These are phyloP conservation scores for Pezicula carpinea DNA, from an alignment of 2,329 filamentous ascomycete genomes.

Conservation along the genomic window DNA sequence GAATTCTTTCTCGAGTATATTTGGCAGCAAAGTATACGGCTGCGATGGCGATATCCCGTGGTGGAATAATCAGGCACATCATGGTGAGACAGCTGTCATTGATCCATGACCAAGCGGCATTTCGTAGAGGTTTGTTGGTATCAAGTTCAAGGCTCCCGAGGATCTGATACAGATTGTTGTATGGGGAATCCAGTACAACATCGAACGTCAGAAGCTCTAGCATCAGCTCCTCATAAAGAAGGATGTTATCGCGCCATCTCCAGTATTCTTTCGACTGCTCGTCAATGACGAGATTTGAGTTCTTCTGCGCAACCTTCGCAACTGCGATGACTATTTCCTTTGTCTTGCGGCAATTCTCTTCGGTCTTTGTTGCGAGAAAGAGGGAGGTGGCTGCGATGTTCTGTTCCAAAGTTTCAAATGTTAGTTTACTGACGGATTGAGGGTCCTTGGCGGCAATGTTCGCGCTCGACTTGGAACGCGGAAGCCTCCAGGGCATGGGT, in stretches of 20 bases:
- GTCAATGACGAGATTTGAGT: constrained; percentile 82
- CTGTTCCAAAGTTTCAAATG: constrained; percentile 33
- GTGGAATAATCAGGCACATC: constrained; percentile 75
- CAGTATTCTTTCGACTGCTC: constrained; percentile 98
- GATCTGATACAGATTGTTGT: constrained; percentile 77
- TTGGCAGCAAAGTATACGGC: constrained; percentile 83
- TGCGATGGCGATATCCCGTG: constrained; percentile 76
- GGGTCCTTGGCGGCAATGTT: constrained; percentile 1
- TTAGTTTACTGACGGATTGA: constrained; percentile 9
- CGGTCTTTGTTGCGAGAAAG: constrained; percentile 94
- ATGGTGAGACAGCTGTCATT: constrained; percentile 86
- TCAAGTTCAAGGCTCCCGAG: constrained; percentile 68
- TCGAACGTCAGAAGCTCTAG: constrained; percentile 93
- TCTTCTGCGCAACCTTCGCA: constrained; percentile 92
- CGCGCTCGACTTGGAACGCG: constrained; percentile 6
- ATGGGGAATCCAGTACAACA: constrained; percentile 82
- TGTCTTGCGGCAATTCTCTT: constrained; percentile 95
- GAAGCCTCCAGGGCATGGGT: constrained; percentile 7
- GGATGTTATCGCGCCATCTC: constrained; percentile 92
- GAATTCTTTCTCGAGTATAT: constrained; percentile 67
- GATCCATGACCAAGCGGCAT: constrained; percentile 88
- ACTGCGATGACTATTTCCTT: constrained; percentile 92
- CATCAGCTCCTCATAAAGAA: constrained; percentile 88
- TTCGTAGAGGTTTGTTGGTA: constrained; percentile 76
- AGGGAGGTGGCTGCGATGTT: constrained; percentile 85